A percentile compares a stretch with the other conserved stretches of the same genome.
phyloP scores from a whole-genome alignment of 2,329 filamentous ascomycete genomes.

The Sodiomyces alkalinus region DNA sequence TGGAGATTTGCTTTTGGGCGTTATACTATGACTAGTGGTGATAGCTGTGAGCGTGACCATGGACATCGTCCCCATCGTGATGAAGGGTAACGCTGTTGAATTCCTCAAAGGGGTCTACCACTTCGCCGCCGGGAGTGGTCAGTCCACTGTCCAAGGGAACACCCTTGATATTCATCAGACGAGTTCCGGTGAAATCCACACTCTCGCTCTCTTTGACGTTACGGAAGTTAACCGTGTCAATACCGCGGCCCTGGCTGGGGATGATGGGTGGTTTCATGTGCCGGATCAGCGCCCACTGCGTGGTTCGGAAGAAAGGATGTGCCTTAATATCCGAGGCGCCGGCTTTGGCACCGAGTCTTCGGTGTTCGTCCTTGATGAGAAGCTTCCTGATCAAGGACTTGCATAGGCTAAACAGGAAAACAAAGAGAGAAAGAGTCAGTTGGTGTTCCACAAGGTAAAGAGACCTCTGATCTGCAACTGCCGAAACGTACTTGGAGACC shows the following conservation, averaged over 20 bases:
- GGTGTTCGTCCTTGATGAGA: slow-evolving; percentile 93
- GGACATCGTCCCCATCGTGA: slow-evolving; percentile 75
- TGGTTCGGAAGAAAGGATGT: slow-evolving; percentile 90
- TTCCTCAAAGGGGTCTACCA: slow-evolving; percentile 86
- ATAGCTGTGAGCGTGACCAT: slow-evolving; percentile 12
- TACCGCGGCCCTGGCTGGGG: slow-evolving; percentile 74
- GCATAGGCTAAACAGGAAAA: slow-evolving; percentile 61
- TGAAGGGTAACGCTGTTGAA: slow-evolving; percentile 98
- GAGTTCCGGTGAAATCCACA: slow-evolving; percentile 62
- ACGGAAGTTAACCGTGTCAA: slow-evolving; percentile 93
- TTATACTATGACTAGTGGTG: slow-evolving; percentile 3
- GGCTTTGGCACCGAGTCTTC: slow-evolving; percentile 80
- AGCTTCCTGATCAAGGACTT: slow-evolving; percentile 94
- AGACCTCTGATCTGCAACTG: too few relatives aligned
- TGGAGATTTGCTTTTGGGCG: too few relatives aligned
- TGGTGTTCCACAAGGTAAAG: not conserved
- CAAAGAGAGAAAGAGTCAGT: too few relatives aligned
- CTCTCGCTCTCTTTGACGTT: slow-evolving; percentile 96
- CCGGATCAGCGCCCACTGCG: slow-evolving; percentile 90
- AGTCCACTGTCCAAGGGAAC: slow-evolving; percentile 78
- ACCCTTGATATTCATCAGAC: slow-evolving; percentile 45
- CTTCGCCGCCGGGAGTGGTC: slow-evolving; percentile 69
- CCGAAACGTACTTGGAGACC: slow-evolving; percentile 68
- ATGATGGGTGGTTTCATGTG: slow-evolving; percentile 98
- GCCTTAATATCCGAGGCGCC: slow-evolving; percentile 94